Evolutionary conservation across 2,329 filamentous ascomycete genomes (phyloP), one percentile per base, ranked within the genome.

Genomic region (Emergomyces pasteurianus): DNA sequence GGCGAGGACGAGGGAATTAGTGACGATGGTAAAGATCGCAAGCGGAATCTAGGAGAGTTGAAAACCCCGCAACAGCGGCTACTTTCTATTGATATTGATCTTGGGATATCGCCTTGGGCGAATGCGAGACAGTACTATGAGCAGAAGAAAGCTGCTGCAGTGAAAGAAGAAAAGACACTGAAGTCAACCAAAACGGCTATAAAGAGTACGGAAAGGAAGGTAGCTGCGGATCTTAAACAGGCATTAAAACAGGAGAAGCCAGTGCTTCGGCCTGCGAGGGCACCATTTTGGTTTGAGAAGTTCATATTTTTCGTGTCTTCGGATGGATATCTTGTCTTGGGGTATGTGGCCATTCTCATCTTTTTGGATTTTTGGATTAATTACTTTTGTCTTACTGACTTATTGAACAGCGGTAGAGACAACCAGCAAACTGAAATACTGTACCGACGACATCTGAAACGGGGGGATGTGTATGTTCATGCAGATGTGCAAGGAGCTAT

Each of bases 221-320:
- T 97, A 26, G 80, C 83, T 4, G 84, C 89, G 14, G 90, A 96
- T 71, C 79, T 97, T 26, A 95, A 89, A 75, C 92, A 91, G 69
- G 87, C 86, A 0, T 74, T 97, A 61, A 96, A 96, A 76, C 88
- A 94, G 70, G 94, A 97, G 74, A 96, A 96, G 72, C 87, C 90
- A 23, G 79, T 95, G 1, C 77, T 97, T 10, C 86, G 92, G 53
- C 90, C 88, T 0, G 87, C 96, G 9, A 84, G 94, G 60, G 88
- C 86, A 69, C 87, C 86, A 65, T 83, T 92, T 68, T 99, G 94
- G 94, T 99, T 96, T 67, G 94, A 99, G 70, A 99, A 99, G 74
- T 99, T 96, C 68, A 79, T 86, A 34, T 97, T 90, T 82, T 99
- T 99, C 75, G 83, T 97, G 67, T 96, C 92, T 0, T 95, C 91